Percentiles rank a stretch among this genome's conserved stretches.
Conservation (phyloP, 2,329 filamentous ascomycete genomes). For the Septoria linicola region DNA sequence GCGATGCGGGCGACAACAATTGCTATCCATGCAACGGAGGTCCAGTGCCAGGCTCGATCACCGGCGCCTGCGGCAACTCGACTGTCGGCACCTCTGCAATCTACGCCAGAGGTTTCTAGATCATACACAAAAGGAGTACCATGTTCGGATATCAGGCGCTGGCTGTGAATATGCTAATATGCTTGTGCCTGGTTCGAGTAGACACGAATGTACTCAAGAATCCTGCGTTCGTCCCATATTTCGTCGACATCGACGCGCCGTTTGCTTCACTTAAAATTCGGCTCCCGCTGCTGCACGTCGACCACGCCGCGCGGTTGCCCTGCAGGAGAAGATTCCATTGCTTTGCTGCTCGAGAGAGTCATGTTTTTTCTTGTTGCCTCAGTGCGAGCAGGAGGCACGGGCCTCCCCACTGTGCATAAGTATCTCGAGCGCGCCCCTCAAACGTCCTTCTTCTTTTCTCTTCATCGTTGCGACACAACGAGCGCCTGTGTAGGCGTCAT, state of each 20-base stretch:
- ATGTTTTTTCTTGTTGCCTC: too few species aligned
- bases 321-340: too few species aligned
- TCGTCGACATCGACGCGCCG: background rate
- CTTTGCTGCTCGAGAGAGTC: too few species aligned
- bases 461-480: too few species aligned
- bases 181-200: background rate
- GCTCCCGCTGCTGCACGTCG: too few species aligned
- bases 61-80: slow-evolving; percentile 32
- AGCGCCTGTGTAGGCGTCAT: too few species aligned
- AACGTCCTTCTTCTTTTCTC: too few species aligned
- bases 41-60: slow-evolving; percentile 13
- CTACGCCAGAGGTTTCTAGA: slow-evolving; percentile 30
- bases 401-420: too few species aligned
- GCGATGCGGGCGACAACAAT: slow-evolving; percentile 31
- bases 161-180: slow-evolving; percentile 6
- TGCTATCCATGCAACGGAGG: slow-evolving; percentile 31
- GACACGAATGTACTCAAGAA: background rate
- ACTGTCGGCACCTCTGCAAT: slow-evolving; percentile 32
- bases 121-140: background rate
- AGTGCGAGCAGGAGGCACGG: too few species aligned
- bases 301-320: too few species aligned
- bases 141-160: background rate
- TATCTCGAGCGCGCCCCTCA: too few species aligned
- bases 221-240: background rate
- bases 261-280: too few species aligned